Evolutionary conservation across 257 asterid species (phyloP).

Genomic region (Petunia secreta): DNA sequence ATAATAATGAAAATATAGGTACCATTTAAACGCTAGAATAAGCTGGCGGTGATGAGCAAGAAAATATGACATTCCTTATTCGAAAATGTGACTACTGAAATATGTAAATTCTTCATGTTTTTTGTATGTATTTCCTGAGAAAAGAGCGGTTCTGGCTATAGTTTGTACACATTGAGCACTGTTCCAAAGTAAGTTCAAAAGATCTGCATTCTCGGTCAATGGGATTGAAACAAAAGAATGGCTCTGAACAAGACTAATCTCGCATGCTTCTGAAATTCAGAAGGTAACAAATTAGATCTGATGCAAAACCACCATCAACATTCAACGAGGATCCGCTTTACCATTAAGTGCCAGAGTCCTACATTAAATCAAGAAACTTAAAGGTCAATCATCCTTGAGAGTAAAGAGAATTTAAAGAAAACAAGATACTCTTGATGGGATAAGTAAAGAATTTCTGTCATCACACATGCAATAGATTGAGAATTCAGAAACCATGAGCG

Average conservation of each 20-base stretch:
- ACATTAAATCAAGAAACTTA: conserved; percentile 31
- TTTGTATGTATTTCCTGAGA: conserved; percentile 4
- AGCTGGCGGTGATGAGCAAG: conserved; percentile 25
- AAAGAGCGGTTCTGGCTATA: not conserved
- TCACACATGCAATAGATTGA: not conserved
- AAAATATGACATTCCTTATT: conserved; percentile 24
- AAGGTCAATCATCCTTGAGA: conserved; percentile 20
- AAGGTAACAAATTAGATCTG: conserved; percentile 28
- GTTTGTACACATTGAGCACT: conserved; percentile 25
- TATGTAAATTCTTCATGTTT: conserved; percentile 18
- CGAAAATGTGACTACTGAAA: not conserved
- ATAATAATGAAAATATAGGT: too few species aligned
- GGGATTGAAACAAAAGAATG: not conserved
- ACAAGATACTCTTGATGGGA: not conserved
- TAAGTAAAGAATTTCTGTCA: not conserved
- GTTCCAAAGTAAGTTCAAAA: conserved; percentile 13
- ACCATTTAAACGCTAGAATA: not conserved
- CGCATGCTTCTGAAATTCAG: conserved; percentile 25
- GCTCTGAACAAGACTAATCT: conserved; percentile 5
- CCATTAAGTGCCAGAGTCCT: conserved; percentile 55
- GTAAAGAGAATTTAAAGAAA: not conserved
- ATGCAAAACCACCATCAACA: conserved; percentile 34
- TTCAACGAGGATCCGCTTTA: conserved; percentile 50
- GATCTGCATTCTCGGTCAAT: not conserved
- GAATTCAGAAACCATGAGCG: not conserved